Conservation (phyloP, 208 protist species). For the Spongospora subterranea region DNA sequence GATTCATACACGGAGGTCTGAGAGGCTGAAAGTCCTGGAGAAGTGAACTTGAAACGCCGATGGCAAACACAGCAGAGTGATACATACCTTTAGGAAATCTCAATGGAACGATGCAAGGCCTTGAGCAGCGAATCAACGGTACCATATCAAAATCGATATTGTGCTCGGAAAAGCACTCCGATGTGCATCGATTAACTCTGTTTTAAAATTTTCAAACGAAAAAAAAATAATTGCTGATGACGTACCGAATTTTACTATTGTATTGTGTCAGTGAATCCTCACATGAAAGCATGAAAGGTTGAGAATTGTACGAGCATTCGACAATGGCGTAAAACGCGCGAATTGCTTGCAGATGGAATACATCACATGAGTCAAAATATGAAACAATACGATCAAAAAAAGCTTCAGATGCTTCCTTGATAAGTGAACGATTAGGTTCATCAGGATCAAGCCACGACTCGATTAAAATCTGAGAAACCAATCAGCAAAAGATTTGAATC, state of each 20-base stretch:
- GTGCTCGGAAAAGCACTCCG: neutral
- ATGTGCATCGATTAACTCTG: neutral
- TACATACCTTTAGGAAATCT: neutral
- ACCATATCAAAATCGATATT: conserved; percentile 13
- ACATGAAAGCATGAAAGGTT: neutral
- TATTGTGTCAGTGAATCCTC: neutral
- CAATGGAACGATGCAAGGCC: conserved; percentile 25
- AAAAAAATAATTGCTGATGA: neutral
- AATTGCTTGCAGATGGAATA: neutral
- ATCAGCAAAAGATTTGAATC: neutral
- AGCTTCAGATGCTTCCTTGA: neutral
- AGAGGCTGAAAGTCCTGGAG: neutral
- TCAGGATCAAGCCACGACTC: conserved; percentile 37
- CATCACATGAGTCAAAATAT: neutral
- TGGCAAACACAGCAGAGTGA: neutral
- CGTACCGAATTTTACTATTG: neutral
- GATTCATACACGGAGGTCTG: neutral
- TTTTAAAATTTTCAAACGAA: neutral
- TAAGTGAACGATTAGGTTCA: neutral
- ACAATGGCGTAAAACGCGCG: conserved; percentile 1
- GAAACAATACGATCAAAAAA: neutral
- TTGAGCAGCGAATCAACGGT: neutral
- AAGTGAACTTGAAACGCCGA: neutral
- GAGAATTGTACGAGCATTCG: neutral
- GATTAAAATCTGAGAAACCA: conserved; percentile 11